Percentiles rank a stretch among this genome's conserved stretches.
Conservation (phyloP, 768 basidiomycete species). For the Suillus subalutaceus region DNA sequence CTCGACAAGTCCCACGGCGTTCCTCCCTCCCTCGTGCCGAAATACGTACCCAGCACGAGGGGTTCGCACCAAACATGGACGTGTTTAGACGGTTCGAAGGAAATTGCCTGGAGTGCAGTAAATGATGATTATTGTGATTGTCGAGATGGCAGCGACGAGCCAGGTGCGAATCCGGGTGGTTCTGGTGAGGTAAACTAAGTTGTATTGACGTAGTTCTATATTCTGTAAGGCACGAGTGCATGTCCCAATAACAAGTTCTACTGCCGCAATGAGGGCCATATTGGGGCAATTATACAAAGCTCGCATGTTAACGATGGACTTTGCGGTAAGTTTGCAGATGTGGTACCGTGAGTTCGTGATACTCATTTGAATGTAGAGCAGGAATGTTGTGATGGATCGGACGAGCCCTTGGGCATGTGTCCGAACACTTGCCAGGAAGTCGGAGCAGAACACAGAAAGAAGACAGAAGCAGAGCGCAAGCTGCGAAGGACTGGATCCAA, state of each 20-base stretch:
- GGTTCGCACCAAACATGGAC: constrained; percentile 56
- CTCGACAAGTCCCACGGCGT: constrained; percentile 61
- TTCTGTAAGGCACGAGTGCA: constrained; percentile 73
- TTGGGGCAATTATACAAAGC: constrained; percentile 76
- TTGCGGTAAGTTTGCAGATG: constrained; percentile 66
- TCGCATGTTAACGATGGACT: constrained; percentile 91
- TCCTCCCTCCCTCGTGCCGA: constrained; percentile 51
- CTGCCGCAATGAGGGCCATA: constrained; percentile 87
- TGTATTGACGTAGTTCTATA: constrained; percentile 16
- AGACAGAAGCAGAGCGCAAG: constrained; percentile 74
- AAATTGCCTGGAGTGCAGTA: constrained; percentile 78
- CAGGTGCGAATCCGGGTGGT: constrained; percentile 52
- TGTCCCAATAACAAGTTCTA: constrained; percentile 78
- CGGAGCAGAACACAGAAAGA: constrained; percentile 69
- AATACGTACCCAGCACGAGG: constrained; percentile 53
- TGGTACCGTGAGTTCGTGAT: not conserved
- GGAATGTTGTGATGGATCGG: constrained; percentile 95
- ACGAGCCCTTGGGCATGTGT: constrained; percentile 84
- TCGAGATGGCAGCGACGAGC: constrained; percentile 92
- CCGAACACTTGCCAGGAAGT: constrained; percentile 74
- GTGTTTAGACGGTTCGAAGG: constrained; percentile 80
- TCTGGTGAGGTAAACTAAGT: constrained; percentile 2
- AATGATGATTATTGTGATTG: constrained; percentile 98
- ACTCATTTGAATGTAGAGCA: constrained; percentile 56
- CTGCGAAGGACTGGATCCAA: constrained; percentile 86